Evolutionary conservation across 192 early-diverging fungal genomes (phyloP), one percentile per base, ranked within the genome.

Genomic region (Coemansia sp.): DNA sequence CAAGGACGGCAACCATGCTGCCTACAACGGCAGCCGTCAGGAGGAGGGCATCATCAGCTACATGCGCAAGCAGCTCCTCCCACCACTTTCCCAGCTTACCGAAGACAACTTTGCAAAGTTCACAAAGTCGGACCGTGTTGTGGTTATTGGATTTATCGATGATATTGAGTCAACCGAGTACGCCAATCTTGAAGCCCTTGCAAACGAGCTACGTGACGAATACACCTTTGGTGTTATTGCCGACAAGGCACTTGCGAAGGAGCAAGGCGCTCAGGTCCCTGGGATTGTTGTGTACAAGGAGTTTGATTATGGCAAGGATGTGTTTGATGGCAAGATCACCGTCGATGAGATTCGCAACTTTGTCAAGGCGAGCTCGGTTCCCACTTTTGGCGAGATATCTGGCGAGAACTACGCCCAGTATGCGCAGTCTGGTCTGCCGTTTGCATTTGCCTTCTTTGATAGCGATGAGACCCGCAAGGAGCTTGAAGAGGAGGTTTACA

Each of bases 31-130:
- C 56, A 80, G 88, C 42, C 94, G 97, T 71, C 92, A 92, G 85
- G 87, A 91, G 47, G 89, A 89, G 36, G 88, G 86, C 56, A 98
- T 99, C 76, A 85, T 96, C 70, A 88, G 84, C 78, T 93, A 92
- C 87, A 96, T 99, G 94, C 88, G 90, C 73, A 97, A 95, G 92
- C 94, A 96, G 84, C 71, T 85, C 36, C 86, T 93, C 51, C 97
- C 97, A 48, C 85, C 95, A 48, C 77, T 97, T 39, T 87, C 92
- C 26, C 82, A 74, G 37, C 72, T 99, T 40, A 78, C 78, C 21
- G 81, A 87, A 62, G 90, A 88, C 45, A 89, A 82, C 65, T 83
- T 96, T 71, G 85, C 82, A 61, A 80, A 84, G 9, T 98, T 99
- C 80, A 85, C 90, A 61, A 74, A 72, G 52, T 91, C 91, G 15